A percentile compares a stretch with the other conserved stretches of the same genome.
Evolutionary conservation across 768 basidiomycete genomes (phyloP).

Genomic region (Leccinum longicurvipes): DNA sequence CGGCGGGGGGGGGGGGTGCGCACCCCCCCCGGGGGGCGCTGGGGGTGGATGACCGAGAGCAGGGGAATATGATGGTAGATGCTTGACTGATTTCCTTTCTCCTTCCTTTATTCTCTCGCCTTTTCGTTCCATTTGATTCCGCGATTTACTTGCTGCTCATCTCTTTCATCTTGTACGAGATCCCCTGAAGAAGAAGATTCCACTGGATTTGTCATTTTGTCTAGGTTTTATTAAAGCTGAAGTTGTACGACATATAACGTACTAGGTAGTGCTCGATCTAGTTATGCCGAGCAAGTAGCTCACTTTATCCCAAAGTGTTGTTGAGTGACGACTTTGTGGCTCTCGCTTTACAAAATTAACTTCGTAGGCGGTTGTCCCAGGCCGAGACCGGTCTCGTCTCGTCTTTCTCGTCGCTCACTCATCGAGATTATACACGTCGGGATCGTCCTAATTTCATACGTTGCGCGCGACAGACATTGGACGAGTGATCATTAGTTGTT

Average conservation of each 20-base stretch:
- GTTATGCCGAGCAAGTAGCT: no score
- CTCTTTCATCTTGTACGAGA: background rate
- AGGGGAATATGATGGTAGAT: constrained; percentile 16
- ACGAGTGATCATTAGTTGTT: no score
- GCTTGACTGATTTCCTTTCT: constrained; percentile 5
- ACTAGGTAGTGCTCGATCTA: background rate
- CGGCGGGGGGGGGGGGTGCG: no score
- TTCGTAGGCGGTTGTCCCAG: no score
- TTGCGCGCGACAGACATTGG: no score
- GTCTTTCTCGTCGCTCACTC: no score
- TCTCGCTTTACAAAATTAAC: no score
- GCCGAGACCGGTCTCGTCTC: no score
- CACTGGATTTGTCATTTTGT: background rate
- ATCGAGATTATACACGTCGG: no score
- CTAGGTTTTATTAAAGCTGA: background rate
- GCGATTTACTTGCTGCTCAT: background rate
- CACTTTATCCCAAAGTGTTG: background rate
- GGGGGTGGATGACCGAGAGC: constrained; percentile 2
- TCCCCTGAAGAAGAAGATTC: background rate
- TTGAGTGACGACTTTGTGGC: background rate
- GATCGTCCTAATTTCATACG: no score
- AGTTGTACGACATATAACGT: background rate
- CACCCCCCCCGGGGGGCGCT: no score
- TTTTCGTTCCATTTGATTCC: no score
- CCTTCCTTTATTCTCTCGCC: background rate